Conservation (phyloP, 2,329 filamentous ascomycete species). For the Cryphonectria japonica region DNA sequence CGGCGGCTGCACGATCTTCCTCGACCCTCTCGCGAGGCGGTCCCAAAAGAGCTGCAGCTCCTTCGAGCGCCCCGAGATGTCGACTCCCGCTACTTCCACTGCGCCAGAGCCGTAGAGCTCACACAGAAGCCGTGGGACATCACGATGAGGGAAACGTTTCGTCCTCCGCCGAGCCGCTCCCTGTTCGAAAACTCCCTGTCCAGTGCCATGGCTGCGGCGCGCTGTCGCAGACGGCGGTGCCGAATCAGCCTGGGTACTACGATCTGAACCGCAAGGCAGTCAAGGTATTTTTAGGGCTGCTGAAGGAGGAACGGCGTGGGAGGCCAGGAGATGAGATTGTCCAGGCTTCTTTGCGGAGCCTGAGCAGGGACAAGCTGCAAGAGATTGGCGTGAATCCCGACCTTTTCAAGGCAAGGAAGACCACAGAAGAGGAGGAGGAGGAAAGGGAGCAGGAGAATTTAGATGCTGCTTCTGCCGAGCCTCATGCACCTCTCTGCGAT, state of each 20-base stretch:
- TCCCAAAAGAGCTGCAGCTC: constrained; percentile 3
- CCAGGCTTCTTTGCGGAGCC: constrained; percentile 46
- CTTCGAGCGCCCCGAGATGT: neutral
- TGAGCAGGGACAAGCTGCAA: constrained; percentile 48
- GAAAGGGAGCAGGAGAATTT: neutral
- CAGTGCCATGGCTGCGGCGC: constrained; percentile 70
- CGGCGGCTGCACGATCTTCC: constrained; percentile 22
- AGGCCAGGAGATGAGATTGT: constrained; percentile 52
- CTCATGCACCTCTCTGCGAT: constrained; percentile 71
- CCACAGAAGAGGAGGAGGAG: neutral
- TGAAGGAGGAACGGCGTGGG: constrained; percentile 34
- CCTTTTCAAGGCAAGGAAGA: constrained; percentile 37
- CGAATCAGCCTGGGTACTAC: constrained; percentile 62
- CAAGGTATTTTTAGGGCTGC: constrained; percentile 48
- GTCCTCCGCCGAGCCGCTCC: neutral
- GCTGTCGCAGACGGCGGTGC: constrained; percentile 58
- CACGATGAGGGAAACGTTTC: neutral
- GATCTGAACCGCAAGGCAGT: constrained; percentile 56
- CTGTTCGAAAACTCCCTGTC: constrained; percentile 48
- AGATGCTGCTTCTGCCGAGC: neutral
- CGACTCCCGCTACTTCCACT: constrained; percentile 12
- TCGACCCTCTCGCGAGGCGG: constrained; percentile 7
- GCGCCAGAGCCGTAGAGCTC: constrained; percentile 13
- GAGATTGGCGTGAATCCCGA: constrained; percentile 51
- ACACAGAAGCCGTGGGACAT: neutral